phyloP scores from a whole-genome alignment of 257 asterid genomes.

The Ajuga chamaepitys region DNA sequence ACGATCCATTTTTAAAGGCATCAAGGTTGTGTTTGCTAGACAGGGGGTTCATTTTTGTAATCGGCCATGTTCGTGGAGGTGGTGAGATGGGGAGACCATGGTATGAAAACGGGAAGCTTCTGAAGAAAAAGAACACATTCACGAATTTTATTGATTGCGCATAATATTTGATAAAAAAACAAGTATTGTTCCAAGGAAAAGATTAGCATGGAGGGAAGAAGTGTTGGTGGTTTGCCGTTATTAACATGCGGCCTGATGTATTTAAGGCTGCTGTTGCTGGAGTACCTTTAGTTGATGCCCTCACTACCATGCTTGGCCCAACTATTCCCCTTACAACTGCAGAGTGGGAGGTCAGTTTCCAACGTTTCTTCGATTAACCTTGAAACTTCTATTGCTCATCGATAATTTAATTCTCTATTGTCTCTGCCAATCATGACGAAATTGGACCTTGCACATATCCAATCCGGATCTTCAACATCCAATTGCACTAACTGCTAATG shows the following conservation, averaged over 20 bases:
- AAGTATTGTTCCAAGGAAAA: slow-evolving; percentile 81
- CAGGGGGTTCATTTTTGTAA: slow-evolving; percentile 71
- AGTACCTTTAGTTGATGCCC: slow-evolving; percentile 89
- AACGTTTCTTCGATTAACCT: neutral
- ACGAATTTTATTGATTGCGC: slow-evolving; percentile 85
- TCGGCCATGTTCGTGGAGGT: slow-evolving; percentile 95
- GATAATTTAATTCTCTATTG: neutral
- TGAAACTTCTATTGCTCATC: neutral
- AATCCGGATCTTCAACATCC: neutral
- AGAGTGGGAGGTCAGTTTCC: slow-evolving; percentile 89
- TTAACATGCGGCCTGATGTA: slow-evolving; percentile 89
- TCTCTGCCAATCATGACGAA: neutral
- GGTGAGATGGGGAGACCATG: slow-evolving; percentile 99
- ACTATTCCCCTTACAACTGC: slow-evolving; percentile 96
- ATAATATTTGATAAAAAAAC: slow-evolving; percentile 69
- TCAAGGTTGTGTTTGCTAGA: slow-evolving; percentile 79
- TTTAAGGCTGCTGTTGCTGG: slow-evolving; percentile 91
- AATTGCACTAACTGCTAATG: too few relatives aligned
- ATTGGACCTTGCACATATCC: neutral
- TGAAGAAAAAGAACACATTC: slow-evolving; percentile 85
- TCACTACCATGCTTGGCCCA: slow-evolving; percentile 98
- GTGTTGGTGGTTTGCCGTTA: slow-evolving; percentile 96
- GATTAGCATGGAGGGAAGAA: slow-evolving; percentile 85
- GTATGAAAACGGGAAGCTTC: slow-evolving; percentile 91
- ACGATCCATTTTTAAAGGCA: slow-evolving; percentile 78